These are phyloP conservation scores for Trifolium pratense DNA, from an alignment of 306 rosid genomes.

Conservation along the genomic window DNA sequence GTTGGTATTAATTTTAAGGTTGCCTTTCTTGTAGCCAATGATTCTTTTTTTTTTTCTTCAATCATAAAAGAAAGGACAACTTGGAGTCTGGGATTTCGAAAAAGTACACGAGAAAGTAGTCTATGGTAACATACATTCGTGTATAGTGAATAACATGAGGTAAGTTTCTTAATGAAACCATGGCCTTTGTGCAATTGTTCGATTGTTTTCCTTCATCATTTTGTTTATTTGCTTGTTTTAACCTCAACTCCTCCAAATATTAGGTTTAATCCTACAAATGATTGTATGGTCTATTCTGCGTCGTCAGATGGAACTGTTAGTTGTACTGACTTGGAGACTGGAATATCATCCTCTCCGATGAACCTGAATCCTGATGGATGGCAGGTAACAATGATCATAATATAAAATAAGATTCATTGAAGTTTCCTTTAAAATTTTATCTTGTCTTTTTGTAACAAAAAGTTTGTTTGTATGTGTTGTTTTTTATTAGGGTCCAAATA, in stretches of 20 bases:
- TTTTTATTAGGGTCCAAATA: conserved; percentile 68
- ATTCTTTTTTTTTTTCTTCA: conserved; percentile 32
- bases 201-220: not conserved
- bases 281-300: conserved; percentile 74
- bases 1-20: conserved; percentile 9
- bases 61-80: conserved; percentile 82
- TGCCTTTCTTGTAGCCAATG: conserved; percentile 36
- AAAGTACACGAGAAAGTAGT: conserved; percentile 84
- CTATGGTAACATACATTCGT: conserved; percentile 82
- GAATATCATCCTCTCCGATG: conserved; percentile 69
- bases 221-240: conserved; percentile 6
- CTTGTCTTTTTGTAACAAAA: conserved; percentile 6
- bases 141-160: conserved; percentile 87
- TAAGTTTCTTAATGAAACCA: conserved; percentile 42
- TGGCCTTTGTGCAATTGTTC: not conserved
- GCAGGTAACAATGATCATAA: conserved; percentile 16
- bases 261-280: conserved; percentile 77
- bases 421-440: not conserved
- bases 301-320: conserved; percentile 92
- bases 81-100: conserved; percentile 93
- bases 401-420: too few relatives aligned
- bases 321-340: conserved; percentile 85
- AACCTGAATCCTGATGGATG: conserved; percentile 87
- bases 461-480: conserved; percentile 26
- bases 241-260: conserved; percentile 23